Conservation (phyloP, 345 rosid species). For the Abelmoschus esculentus region DNA sequence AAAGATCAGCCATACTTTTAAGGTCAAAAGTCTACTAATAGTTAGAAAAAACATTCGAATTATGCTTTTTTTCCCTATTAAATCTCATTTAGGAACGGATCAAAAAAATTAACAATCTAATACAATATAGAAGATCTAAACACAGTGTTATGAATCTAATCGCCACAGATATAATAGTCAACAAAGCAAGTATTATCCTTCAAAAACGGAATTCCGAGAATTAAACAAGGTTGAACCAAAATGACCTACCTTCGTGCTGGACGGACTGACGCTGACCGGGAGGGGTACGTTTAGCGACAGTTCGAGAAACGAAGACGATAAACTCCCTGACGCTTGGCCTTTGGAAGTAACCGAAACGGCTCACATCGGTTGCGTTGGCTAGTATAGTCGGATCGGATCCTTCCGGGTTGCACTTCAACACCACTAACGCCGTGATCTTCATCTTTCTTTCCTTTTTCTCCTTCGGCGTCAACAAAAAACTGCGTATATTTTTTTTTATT, state of each 20-base stretch:
- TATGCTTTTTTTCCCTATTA: neutral
- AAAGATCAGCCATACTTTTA: neutral
- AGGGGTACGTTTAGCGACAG: neutral
- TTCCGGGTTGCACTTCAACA: neutral
- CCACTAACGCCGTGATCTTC: neutral
- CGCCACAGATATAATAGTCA: neutral
- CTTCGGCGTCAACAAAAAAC: neutral
- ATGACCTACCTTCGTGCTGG: neutral
- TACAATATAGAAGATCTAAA: neutral
- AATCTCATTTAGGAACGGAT: neutral
- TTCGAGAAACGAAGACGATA: neutral
- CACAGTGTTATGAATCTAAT: neutral
- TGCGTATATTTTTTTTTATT: neutral
- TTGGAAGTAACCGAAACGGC: neutral
- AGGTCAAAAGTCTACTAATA: neutral
- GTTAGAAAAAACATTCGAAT: neutral
- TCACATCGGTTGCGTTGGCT: neutral
- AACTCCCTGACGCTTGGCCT: neutral
- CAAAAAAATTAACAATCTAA: neutral
- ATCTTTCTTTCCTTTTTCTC: slow-evolving; percentile 11
- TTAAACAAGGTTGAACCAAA: neutral
- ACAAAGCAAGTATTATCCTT: neutral
- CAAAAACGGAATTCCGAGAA: neutral
- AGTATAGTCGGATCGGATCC: neutral
- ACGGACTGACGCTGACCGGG: neutral